Conservation (phyloP, 192 early-diverging fungal species). For the Podila clonocystis region DNA sequence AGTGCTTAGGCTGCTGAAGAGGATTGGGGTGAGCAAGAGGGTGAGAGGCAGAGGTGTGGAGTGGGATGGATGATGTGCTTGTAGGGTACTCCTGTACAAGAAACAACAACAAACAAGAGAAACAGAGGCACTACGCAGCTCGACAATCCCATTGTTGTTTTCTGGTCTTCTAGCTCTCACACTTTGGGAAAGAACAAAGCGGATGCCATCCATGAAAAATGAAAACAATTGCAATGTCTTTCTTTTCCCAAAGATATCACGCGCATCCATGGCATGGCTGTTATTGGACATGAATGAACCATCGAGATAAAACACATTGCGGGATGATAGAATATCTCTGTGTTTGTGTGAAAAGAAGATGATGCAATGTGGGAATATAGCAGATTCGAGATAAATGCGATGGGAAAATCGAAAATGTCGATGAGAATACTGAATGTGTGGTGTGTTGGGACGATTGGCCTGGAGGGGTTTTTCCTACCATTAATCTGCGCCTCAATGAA, state of each 20-base stretch:
- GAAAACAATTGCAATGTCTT: no score
- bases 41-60: background rate
- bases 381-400: background rate
- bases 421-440: background rate
- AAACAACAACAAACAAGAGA: no score
- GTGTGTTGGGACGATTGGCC: background rate
- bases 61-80: background rate
- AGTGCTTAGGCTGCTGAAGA: background rate
- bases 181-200: no score
- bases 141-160: no score
- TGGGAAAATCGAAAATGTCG: background rate
- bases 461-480: conserved; percentile 30
- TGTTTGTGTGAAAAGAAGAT: background rate
- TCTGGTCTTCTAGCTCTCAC: no score
- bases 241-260: no score
- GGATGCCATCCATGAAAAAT: no score
- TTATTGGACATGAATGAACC: background rate
- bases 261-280: background rate
- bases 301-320: no score
- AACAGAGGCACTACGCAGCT: no score
- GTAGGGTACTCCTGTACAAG: background rate
- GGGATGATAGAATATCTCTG: no score
- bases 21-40: background rate
- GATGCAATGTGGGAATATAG: background rate
- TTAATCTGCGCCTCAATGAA: conserved; percentile 87